Evolutionary conservation across 179 eudicot genomes (phyloP), one percentile per base, ranked within the genome.

Genomic region (Actinidia arguta): DNA sequence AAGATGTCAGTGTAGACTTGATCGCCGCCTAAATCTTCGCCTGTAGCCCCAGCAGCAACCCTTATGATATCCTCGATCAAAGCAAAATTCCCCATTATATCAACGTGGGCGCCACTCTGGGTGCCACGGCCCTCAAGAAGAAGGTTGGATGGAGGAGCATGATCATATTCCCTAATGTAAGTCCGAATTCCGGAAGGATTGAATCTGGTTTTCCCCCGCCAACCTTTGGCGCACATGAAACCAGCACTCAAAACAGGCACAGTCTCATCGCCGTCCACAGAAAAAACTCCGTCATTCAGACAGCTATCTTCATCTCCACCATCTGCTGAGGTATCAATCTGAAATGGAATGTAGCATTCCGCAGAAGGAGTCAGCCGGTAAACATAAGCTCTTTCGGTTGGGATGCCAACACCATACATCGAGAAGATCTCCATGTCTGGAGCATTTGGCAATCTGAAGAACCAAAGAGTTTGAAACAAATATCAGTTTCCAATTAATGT

Each of bases 361-460:
- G 91, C 88, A 48, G 88, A 83, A 44, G 98, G 90, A 73, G 91
- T 87, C 36, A 88, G 84, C 82, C 88, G 87, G 73, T 96, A 96
- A 4, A 96, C 90, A 62, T 96, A 96, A 61, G 98, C 93, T 82
- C 99, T 85, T 80, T 96, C 99, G 13, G 99, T 96, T 20, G 92
- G 92, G 75, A 96, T 86, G 68, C 99, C 99, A 11, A 95, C 98
- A 69, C 99, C 99, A 78, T 96, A 96, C 82, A 96, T 88, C 3
- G 98, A 88, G 82, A 85, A 90, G 75, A 96, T 91, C 81, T 96
- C 99, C 99, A 96, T 91, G 36, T 96, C 98, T 4, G 98, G 99
- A 76, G 99, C 99, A 85, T 95, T 86, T 67, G 99, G 99, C 82
- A 96, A 89, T 88, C 99, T 96, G 93, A 68, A 84, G 47, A 50